These are phyloP conservation scores for Daldinia eschscholtzii DNA, from an alignment of 2,329 filamentous ascomycete species.

Conservation along the genomic window DNA sequence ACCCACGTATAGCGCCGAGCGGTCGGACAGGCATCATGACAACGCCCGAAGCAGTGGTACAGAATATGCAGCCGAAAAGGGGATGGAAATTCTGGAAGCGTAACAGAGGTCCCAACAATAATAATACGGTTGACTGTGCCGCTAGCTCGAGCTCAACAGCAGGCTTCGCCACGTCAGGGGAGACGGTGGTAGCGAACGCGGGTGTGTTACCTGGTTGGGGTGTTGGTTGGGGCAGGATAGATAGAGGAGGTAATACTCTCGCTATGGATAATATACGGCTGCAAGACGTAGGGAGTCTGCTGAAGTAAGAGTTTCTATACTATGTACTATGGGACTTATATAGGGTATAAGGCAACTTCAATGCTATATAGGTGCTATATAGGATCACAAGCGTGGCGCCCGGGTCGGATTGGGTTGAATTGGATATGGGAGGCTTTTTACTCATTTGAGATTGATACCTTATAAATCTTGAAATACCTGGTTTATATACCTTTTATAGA, in stretches of 20 bases:
- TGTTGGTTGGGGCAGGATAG: slow-evolving; percentile 57
- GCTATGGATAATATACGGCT: slow-evolving; percentile 54
- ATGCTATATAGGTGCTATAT: slow-evolving; percentile 9
- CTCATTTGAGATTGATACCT: slow-evolving; percentile 4
- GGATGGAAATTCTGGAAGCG: slow-evolving; percentile 43
- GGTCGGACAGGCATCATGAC: slow-evolving; percentile 59
- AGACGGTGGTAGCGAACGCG: slow-evolving; percentile 37
- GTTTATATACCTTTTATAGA: background rate
- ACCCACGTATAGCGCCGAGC: slow-evolving; percentile 55
- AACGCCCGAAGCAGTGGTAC: slow-evolving; percentile 56
- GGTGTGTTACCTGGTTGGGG: slow-evolving; percentile 55
- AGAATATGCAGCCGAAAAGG: slow-evolving; percentile 40
- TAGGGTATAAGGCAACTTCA: slow-evolving; percentile 17
- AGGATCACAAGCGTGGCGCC: slow-evolving; percentile 27
- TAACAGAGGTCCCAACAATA: slow-evolving; percentile 16
- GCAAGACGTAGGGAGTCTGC: slow-evolving; percentile 55
- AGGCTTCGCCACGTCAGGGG: slow-evolving; percentile 38
- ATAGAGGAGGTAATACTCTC: slow-evolving; percentile 50
- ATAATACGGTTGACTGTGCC: slow-evolving; percentile 29
- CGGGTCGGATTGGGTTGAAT: slow-evolving; percentile 7
- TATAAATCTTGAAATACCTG: background rate
- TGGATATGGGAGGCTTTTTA: slow-evolving; percentile 7
- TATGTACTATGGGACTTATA: slow-evolving; percentile 2
- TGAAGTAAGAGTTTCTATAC: slow-evolving; percentile 38
- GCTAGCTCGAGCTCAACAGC: slow-evolving; percentile 49